These are phyloP conservation scores for Parietaria judaica DNA, from an alignment of 306 rosid species.

Conservation along the genomic window DNA sequence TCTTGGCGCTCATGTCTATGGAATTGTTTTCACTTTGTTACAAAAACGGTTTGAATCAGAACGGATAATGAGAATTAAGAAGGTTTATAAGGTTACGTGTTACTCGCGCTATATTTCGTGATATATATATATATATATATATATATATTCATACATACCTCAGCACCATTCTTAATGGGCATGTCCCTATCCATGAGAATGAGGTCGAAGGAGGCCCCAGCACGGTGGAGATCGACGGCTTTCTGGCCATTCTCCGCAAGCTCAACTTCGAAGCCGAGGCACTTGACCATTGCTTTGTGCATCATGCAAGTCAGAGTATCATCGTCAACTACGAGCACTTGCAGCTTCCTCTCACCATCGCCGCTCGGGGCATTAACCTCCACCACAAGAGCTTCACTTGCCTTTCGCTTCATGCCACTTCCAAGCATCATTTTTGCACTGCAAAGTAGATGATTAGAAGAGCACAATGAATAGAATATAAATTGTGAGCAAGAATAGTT, in stretches of 20 bases:
- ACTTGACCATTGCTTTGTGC: slow-evolving; percentile 5
- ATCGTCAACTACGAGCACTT: slow-evolving; percentile 26
- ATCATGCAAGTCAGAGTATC: slow-evolving; percentile 1
- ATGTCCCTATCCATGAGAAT: slow-evolving; percentile 29
- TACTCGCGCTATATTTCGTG: too few species aligned
- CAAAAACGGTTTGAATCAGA: too few species aligned
- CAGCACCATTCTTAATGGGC: slow-evolving; percentile 24
- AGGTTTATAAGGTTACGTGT: too few species aligned
- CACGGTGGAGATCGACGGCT: slow-evolving; percentile 20
- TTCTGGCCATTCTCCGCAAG: slow-evolving; percentile 20
- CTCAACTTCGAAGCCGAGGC: slow-evolving; percentile 6
- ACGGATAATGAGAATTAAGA: too few species aligned
- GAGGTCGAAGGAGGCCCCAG: slow-evolving; percentile 26
- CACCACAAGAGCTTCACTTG: not conserved
- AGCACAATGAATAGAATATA: too few species aligned
- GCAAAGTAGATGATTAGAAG: too few species aligned
- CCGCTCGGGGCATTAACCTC: not conserved
- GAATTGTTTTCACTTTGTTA: too few species aligned
- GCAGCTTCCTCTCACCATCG: not conserved
- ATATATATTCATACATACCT: slow-evolving; percentile 12
- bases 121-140: too few species aligned
- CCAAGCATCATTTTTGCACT: too few species aligned
- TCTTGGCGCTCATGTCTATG: too few species aligned
- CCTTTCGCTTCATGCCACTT: too few species aligned
- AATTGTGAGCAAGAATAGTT: too few species aligned